Base-by-base conservation (phyloP, 495 filamentous ascomycete species). In the Hypomontagnella monticulosa region DNA sequence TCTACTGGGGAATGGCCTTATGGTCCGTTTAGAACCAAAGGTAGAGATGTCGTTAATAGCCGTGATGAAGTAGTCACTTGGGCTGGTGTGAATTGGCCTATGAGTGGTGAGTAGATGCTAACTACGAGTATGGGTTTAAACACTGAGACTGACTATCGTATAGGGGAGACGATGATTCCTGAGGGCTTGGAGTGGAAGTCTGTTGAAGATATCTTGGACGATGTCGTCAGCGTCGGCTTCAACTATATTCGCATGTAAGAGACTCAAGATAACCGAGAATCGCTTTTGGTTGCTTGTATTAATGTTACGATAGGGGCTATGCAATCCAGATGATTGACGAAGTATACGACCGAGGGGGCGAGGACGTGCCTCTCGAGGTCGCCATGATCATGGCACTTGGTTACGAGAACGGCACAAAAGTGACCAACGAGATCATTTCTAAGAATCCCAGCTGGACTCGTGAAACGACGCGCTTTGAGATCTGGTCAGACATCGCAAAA, bases 251-350 rank as follows among this genome's bases (percentile, higher is more conserved):
- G 84, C 4, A 76, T 88, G 52, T 84, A 78, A 12, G 55, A 55
- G 7, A 33, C 12, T 8, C 34, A 19, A 7, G 16, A 49, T 27
- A 3, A 27, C 1, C 2, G 3, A 15, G 2, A 1, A 18, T 34
- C 20, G 0, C 18, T 44, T 11, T 20, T 9, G 4, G 14, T 7
- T 14, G 6, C 16, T 15, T 44, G 10, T 30, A 55, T 50, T 33
- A 44, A 15, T 7, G n/a, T 6, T 38, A 19, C n/a, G 6, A 33
- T 18, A 75, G 73, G 73, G 71, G 72, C 12, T 86, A 82, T 57
- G 80, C 84, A 1, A 84, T 84, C 49, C 80, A 87, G 63, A 82
- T 87, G 80, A 61, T 88, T 9, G 84, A 86, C 61, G 82, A 86
- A 52, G 82, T 85, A 36, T 77, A 81, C 51, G 81, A 82, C 34